Base-by-base conservation (phyloP, 495 filamentous ascomycete species). In the Hypoxylon perforatum region DNA sequence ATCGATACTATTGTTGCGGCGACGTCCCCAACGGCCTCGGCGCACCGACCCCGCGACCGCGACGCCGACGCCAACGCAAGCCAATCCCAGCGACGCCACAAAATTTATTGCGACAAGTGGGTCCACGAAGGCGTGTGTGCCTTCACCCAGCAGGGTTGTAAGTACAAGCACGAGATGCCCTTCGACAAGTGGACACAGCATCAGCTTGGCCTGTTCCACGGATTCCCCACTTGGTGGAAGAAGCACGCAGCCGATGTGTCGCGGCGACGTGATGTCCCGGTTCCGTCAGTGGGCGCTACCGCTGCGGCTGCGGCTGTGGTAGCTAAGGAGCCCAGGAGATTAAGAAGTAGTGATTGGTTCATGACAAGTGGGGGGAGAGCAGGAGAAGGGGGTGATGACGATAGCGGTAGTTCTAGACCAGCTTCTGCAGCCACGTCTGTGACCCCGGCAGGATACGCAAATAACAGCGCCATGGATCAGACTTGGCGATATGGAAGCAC, bases 121-220 rank as follows among this genome's bases (percentile, higher is more conserved):
- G 87, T 96, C 44, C 87, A 90, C 61, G 88, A 88, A 42, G 92
- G 93, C 33, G 86, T 90, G 51, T 97, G 93, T 74, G 90, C 91
- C 69, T 97, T 91, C 76, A 86, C 83, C 38, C 90, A 94, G 73
- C 88, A 93, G 70, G 93, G 93, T 2, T 96, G 93, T 76, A 82
- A 88, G 65, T 97, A 86, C 79, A 91, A 90, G 76, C 93, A 97
- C 71, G 90, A 94, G 70, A 94, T 96, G 87, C 93, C 93, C 0
- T 74, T 77, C 21, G 87, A 90, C 41, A 68, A 64, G 28, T 77
- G 73, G 0, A 89, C 84, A 50, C 82, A 94, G 63, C 77, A 83
- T 38, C 75, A 77, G 33, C 81, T 94, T 10, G 93, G 93, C 9
- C 72, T 86, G 14, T 85, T 83, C 68, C 77, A 84, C 39, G 83